Conservation (phyloP, 352 stramenopile genomes). For the Globisporangium viniferum region DNA sequence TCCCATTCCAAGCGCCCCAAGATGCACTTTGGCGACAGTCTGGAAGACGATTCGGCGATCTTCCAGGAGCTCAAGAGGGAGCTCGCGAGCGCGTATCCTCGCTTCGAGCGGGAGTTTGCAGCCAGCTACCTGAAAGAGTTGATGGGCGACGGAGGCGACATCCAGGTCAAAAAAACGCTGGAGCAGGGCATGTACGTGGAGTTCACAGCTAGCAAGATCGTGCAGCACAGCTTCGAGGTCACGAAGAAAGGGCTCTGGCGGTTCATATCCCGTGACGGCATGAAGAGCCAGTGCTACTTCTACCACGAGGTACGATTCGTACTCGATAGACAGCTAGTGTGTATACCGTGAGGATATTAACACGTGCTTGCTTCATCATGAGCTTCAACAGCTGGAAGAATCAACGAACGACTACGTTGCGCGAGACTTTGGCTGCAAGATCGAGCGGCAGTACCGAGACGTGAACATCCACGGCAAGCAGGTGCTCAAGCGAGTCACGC, state of each 20-base stretch:
- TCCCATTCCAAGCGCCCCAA: constrained; percentile 20
- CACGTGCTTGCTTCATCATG: background rate
- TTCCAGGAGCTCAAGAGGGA: constrained; percentile 26
- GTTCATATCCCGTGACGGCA: constrained; percentile 26
- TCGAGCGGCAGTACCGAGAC: background rate
- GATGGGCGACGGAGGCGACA: constrained; percentile 12
- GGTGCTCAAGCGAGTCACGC: constrained; percentile 8
- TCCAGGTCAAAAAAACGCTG: constrained; percentile 17
- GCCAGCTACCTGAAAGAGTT: constrained; percentile 10
- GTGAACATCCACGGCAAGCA: constrained; percentile 17
- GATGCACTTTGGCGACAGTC: background rate
- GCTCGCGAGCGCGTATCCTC: constrained; percentile 18
- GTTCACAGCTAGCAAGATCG: constrained; percentile 27
- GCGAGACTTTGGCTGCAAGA: constrained; percentile 7
- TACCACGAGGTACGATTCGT: constrained; percentile 7
- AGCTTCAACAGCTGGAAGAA: constrained; percentile 1
- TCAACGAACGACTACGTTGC: background rate
- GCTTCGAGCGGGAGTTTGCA: constrained; percentile 19
- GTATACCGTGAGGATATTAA: background rate
- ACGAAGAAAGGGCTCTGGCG: constrained; percentile 34
- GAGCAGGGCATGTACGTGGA: constrained; percentile 27
- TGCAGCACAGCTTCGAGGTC: constrained; percentile 32
- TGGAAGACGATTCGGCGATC: constrained; percentile 24
- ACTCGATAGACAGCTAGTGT: background rate
- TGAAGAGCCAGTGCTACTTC: constrained; percentile 29